Conservation (phyloP, 2,329 filamentous ascomycete genomes). For the Botrytis hyacinthi region DNA sequence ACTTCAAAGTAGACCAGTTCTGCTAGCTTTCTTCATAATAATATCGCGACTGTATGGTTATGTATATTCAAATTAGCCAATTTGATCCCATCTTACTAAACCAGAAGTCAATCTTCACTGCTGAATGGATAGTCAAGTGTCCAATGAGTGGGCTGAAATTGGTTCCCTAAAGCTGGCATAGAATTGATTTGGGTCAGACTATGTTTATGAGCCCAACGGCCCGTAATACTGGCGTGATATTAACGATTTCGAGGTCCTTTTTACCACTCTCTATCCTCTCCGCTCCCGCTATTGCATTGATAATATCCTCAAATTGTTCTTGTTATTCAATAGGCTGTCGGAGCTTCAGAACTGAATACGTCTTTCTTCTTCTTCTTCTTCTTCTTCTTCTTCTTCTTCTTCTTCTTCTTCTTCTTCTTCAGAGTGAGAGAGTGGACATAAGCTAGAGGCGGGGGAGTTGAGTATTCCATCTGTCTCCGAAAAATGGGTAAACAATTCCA, state of each 20-base stretch:
- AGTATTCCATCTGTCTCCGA: not conserved
- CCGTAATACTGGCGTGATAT: too few species aligned
- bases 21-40: not conserved
- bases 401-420: too few species aligned
- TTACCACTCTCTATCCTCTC: too few species aligned
- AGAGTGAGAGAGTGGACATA: not conserved
- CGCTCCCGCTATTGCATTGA: too few species aligned
- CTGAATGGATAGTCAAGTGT: not conserved
- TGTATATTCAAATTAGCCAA: not conserved
- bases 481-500: not conserved
- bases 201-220: fast-evolving
- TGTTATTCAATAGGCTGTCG: too few species aligned
- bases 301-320: too few species aligned
- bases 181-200: not conserved
- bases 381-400: too few species aligned
- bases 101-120: not conserved
- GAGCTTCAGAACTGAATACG: too few species aligned
- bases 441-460: not conserved
- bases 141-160: fast-evolving
- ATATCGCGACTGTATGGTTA: not conserved
- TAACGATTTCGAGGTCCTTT: too few species aligned
- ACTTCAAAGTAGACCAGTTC: not conserved
- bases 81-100: not conserved
- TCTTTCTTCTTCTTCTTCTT: too few species aligned
- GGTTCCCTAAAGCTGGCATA: not conserved